Percentiles rank a stretch among this genome's conserved stretches.
Evolutionary conservation across 805 yeast species (phyloP).

Genomic region (Starmerella potacharoeniae): DNA sequence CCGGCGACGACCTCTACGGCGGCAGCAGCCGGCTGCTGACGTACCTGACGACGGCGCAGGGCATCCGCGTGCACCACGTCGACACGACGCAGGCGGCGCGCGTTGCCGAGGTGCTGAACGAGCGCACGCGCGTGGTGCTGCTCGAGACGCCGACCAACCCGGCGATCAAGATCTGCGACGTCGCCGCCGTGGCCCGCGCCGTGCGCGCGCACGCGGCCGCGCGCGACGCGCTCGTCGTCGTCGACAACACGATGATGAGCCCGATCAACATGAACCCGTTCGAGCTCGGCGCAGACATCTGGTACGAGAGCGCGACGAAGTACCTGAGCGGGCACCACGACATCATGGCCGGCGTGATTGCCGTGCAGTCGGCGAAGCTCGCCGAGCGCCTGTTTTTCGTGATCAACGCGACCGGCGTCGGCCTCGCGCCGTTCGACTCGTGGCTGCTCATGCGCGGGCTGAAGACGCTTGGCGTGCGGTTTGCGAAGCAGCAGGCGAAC

Average conservation of each 20-base stretch:
- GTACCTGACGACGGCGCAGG: slow-evolving; percentile 51
- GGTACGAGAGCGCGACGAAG: slow-evolving; percentile 88
- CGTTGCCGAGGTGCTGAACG: slow-evolving; percentile 45
- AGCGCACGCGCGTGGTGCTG: slow-evolving; percentile 61
- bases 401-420: slow-evolving; percentile 84
- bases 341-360: slow-evolving; percentile 89
- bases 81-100: slow-evolving; percentile 67
- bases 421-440: slow-evolving; percentile 82
- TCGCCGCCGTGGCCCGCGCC: slow-evolving; percentile 49
- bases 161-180: slow-evolving; percentile 74
- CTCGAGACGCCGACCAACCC: slow-evolving; percentile 94
- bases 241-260: slow-evolving; percentile 96
- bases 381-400: slow-evolving; percentile 63
- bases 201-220: slow-evolving; percentile 51
- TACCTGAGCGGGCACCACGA: slow-evolving; percentile 92
- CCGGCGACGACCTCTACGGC: slow-evolving; percentile 92
- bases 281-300: slow-evolving; percentile 79
- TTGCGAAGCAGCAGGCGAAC: slow-evolving; percentile 79
- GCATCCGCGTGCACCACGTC: slow-evolving; percentile 56
- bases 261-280: slow-evolving; percentile 78
- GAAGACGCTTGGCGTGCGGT: slow-evolving; percentile 74
- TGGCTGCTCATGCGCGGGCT: slow-evolving; percentile 85
- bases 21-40: slow-evolving; percentile 82
- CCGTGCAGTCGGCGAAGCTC: slow-evolving; percentile 49
- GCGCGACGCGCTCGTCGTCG: slow-evolving; percentile 52